Conservation (phyloP, 1,139 yeast genomes). For the Geotrichum citri-aurantii region DNA sequence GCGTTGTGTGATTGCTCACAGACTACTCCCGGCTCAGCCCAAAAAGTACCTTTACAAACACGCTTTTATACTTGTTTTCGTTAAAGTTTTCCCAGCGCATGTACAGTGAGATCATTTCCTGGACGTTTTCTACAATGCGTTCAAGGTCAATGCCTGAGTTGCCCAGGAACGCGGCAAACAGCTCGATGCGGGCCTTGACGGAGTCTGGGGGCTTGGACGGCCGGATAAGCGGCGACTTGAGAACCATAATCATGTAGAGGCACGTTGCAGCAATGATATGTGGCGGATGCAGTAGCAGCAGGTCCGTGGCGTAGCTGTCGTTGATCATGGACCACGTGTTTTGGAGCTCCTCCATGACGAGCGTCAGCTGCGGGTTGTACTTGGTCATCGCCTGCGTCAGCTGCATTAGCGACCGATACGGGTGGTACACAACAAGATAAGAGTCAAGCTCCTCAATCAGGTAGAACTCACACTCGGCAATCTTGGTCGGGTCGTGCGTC, state of each 20-base stretch:
- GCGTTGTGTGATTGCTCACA: no score
- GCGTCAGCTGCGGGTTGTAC: constrained; percentile 32
- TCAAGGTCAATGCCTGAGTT: constrained; percentile 71
- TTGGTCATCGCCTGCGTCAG: constrained; percentile 44
- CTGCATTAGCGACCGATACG: constrained; percentile 69
- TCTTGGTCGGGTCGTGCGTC: constrained; percentile 82
- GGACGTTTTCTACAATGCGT: constrained; percentile 73
- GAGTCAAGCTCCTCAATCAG: constrained; percentile 83
- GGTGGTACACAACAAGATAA: constrained; percentile 78
- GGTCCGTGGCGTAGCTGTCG: constrained; percentile 84
- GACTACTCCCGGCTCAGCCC: neutral
- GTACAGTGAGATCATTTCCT: constrained; percentile 71
- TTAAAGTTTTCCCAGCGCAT: constrained; percentile 82
- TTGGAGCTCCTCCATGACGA: constrained; percentile 69
- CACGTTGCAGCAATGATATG: constrained; percentile 84
- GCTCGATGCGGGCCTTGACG: constrained; percentile 35
- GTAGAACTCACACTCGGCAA: constrained; percentile 96
- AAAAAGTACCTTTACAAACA: neutral
- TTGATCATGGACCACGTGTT: constrained; percentile 85
- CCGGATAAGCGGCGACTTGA: constrained; percentile 40
- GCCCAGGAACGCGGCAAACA: constrained; percentile 61
- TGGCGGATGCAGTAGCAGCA: constrained; percentile 79
- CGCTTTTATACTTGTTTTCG: constrained; percentile 39
- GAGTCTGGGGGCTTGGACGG: constrained; percentile 32
- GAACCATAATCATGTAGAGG: constrained; percentile 64